Conservation (phyloP, 495 filamentous ascomycete genomes). For the Clavariopsis aquatica region DNA sequence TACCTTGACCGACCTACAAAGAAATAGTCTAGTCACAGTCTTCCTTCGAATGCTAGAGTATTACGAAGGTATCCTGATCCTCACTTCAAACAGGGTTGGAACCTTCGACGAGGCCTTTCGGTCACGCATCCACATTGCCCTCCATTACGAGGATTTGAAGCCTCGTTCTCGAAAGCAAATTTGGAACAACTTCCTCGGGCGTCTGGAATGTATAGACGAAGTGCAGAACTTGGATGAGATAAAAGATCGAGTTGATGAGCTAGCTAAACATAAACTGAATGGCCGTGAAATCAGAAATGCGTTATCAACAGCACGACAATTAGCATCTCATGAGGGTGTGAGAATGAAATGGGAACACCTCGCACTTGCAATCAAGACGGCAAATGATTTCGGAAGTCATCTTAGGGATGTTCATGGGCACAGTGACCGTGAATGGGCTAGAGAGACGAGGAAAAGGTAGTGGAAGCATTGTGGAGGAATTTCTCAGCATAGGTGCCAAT, state of each 20-base stretch:
- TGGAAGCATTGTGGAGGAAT: too few species aligned
- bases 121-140: slow-evolving; percentile 43
- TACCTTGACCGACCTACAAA: slow-evolving; percentile 38
- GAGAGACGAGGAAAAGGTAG: too few species aligned
- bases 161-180: slow-evolving; percentile 32
- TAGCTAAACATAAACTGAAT: slow-evolving; percentile 54
- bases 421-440: too few species aligned
- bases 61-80: slow-evolving; percentile 56
- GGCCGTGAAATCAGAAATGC: slow-evolving; percentile 65
- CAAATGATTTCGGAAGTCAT: too few species aligned
- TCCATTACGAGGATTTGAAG: slow-evolving; percentile 42
- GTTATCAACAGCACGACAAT: slow-evolving; percentile 55
- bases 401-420: too few species aligned
- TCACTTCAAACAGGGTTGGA: slow-evolving; percentile 42
- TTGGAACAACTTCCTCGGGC: slow-evolving; percentile 48
- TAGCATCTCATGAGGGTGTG: too few species aligned
- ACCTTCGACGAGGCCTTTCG: slow-evolving; percentile 45
- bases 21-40: slow-evolving; percentile 44
- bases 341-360: too few species aligned
- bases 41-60: slow-evolving; percentile 56
- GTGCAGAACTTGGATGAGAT: slow-evolving; percentile 47
- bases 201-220: slow-evolving; percentile 48
- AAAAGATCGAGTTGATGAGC: too few species aligned
- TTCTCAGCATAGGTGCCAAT: too few species aligned
- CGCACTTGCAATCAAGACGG: too few species aligned